phyloP scores from a whole-genome alignment of 495 filamentous ascomycete genomes.

The Xylaria nigripes region DNA sequence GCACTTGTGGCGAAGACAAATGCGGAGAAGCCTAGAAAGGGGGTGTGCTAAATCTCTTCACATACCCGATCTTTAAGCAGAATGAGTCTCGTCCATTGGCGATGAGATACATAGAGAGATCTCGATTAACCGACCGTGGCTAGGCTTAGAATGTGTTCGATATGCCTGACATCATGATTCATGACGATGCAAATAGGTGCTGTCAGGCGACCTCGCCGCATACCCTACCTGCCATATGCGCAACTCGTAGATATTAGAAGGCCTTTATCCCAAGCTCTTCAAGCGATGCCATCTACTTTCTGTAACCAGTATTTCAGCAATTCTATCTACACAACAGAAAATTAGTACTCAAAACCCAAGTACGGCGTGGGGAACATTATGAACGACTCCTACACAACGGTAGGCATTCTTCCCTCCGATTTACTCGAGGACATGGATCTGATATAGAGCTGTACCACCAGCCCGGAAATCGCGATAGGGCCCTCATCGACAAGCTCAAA shows the following conservation, averaged over 20 bases:
- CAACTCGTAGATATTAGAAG: too few species aligned
- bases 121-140: not conserved
- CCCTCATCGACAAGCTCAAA: constrained; percentile 8
- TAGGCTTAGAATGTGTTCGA: not conserved
- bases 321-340: too few species aligned
- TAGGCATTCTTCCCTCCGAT: not conserved
- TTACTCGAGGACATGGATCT: not conserved
- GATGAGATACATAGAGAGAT: too few species aligned
- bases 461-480: constrained; percentile 4
- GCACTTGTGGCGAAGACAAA: too few species aligned
- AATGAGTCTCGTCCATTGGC: too few species aligned
- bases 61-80: too few species aligned
- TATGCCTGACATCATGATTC: not conserved
- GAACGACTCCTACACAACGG: not conserved
- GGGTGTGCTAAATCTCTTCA: too few species aligned
- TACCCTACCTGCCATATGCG: not conserved
- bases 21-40: too few species aligned
- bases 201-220: not conserved
- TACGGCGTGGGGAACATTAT: not conserved
- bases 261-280: too few species aligned
- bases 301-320: too few species aligned
- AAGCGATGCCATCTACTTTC: too few species aligned
- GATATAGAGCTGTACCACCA: not conserved
- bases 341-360: not conserved
- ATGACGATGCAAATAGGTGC: not conserved